Base-by-base conservation (phyloP, 306 rosid genomes). In the Chamaecrista fasciculata region DNA sequence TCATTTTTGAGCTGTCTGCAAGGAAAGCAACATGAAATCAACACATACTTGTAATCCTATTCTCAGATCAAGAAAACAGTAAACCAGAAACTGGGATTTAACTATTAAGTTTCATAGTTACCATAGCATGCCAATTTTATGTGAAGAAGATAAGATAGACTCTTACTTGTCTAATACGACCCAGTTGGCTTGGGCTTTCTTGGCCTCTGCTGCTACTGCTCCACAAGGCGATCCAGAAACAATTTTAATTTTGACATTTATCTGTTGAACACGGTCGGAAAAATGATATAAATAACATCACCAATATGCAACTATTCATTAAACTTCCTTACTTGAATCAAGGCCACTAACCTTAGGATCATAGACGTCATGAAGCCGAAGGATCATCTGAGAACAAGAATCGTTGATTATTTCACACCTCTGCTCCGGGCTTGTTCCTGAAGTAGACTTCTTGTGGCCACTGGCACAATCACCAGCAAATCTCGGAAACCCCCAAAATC, bases 311-410 rank as follows among this genome's bases (percentile, higher is more conserved):
- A 18, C 34, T 55, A 46, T 61, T 39, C 71, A 75, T 8, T 53
- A 81, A 76, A n/a, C 49, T 49, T 52, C 52, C 53, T 67, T 25
- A 33, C 2, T 71, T 33, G 7, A 33, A 33, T 37, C 16, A 42
- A 51, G 46, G 46, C 53, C 63, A 69, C 42, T 70, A 36, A 85
- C 99, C 89, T 94, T 94, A 74, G 97, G 95, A 82, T 94, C 97
- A 84, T 87, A 91, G 76, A 94, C 99, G 53, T 87, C 92, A 78
- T 91, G 95, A 58, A 94, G 99, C 84, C 87, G 99, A 79, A 94
- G 95, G 50, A 94, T 94, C 99, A 94, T 91, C 75, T 94, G 99
- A 37, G 99, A 94, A 84, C 97, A 94, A 46, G 95, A 79, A 83
- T 94, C 97, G 3, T 88, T 82, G 40, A 59, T 33, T n/a, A 91